Conservation (phyloP, 2,329 filamentous ascomycete species). For the Ophiostoma himal-ulmi region DNA sequence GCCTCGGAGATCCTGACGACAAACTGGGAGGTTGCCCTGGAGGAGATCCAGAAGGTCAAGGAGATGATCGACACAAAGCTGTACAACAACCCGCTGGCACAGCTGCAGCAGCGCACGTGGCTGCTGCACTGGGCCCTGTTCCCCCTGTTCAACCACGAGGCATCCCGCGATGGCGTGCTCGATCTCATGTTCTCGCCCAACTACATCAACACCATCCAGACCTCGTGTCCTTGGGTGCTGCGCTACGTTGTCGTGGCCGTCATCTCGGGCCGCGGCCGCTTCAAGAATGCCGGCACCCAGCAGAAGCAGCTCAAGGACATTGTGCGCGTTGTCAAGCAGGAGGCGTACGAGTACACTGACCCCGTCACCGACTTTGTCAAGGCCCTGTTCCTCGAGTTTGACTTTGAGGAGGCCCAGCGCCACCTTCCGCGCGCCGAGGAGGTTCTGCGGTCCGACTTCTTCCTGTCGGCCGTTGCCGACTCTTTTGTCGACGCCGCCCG, state of each 20-base stretch:
- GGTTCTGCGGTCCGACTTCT: constrained; percentile 90
- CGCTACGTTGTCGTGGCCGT: constrained; percentile 91
- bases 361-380: constrained; percentile 95
- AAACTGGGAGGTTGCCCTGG: constrained; percentile 90
- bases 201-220: constrained; percentile 99
- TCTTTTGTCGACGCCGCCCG: constrained; percentile 88
- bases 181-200: constrained; percentile 95
- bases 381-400: constrained; percentile 90
- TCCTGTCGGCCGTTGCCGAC: constrained; percentile 78
- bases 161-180: constrained; percentile 80
- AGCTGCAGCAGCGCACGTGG: constrained; percentile 95
- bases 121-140: constrained; percentile 98
- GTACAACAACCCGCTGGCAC: constrained; percentile 91
- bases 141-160: constrained; percentile 97
- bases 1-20: constrained; percentile 91
- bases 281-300: constrained; percentile 77
- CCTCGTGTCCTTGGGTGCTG: constrained; percentile 91
- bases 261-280: constrained; percentile 80
- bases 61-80: constrained; percentile 90
- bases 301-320: constrained; percentile 99
- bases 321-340: constrained; percentile 89
- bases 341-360: constrained; percentile 95
- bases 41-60: constrained; percentile 84
- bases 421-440: constrained; percentile 83
- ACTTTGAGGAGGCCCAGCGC: constrained; percentile 93